Evolutionary conservation across 2,329 filamentous ascomycete species (phyloP), one percentile per base, ranked within the genome.

Genomic region (Penicillium sp.): DNA sequence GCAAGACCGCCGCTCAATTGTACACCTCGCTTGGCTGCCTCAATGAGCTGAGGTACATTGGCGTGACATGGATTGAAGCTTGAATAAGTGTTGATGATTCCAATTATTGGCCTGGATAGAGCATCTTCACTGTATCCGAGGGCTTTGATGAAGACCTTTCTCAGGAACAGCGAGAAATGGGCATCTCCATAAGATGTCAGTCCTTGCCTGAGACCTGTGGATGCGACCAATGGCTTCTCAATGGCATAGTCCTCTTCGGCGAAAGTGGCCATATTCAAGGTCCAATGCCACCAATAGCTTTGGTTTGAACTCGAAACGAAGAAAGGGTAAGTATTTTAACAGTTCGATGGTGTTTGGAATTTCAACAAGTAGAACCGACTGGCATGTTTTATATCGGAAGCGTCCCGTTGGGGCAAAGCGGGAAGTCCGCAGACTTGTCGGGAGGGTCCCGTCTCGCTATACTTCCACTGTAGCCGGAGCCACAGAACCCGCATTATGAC

Each of bases 61-160:
- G 84, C 86, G 62, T 91, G 88, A 67, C 88, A 91, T 0, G 88
- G 87, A 66, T 91, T 91, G 76, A 90, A 88, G 57, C 82, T 81
- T 0, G 87, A 90, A 63, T 83, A 85, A 0, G 88, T 91, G 71
- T 91, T 89, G 69, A 89, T 83, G 56, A 91, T 86, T 46, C 88
- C 88, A 14, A 91, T 79, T 49, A 91, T 88, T 2, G 88, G 88
- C 1, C 86, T 76, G 0, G 85, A 85, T 0, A 91, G 81, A 0
- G 88, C 85, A 63, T 89, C 86, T 60, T 91, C 88, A 53, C 83
- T 85, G 69, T 90, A 91, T 0, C 88, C 88, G 1, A 90, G 78
- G 0, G 88, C 87, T 70, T 91, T 91, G 76, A 91, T 90, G 71
- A 91, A 91, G 21, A 86, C 87, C 65, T 91, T 91, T 32, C 88